Evolutionary conservation across 2,329 filamentous ascomycete genomes (phyloP).

Genomic region (Teratosphaeria pseudoeucalypti): DNA sequence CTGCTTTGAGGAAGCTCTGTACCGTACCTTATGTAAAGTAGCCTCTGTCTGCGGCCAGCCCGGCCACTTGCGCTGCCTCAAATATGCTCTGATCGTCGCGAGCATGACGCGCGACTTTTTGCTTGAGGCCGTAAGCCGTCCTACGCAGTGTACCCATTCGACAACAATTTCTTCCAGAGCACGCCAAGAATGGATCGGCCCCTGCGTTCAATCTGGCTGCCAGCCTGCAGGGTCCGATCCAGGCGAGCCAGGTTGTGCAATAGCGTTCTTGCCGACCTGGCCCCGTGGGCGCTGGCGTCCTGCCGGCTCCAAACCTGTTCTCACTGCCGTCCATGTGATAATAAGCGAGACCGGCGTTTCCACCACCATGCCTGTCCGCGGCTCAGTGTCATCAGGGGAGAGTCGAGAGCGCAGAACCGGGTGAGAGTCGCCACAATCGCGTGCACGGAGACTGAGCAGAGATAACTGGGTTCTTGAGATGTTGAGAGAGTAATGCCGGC

Average conservation of each 20-base stretch:
- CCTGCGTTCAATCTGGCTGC: neutral
- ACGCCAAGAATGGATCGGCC: neutral
- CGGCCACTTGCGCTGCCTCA: neutral
- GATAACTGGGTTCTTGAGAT: neutral
- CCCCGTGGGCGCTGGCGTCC: neutral
- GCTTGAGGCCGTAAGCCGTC: neutral
- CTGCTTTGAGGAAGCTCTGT: neutral
- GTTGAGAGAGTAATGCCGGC: neutral
- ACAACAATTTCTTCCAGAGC: neutral
- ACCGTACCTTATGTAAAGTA: too few species aligned
- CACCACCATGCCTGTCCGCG: neutral
- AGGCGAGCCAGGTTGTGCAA: too few species aligned
- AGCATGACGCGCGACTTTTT: neutral
- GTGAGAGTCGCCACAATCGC: neutral
- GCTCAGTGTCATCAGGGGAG: neutral
- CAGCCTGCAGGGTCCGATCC: neutral
- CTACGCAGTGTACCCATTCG: neutral
- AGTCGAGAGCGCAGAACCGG: neutral
- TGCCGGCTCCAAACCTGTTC: neutral
- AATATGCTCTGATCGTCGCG: neutral
- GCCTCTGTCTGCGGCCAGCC: neutral
- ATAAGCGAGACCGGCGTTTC: neutral
- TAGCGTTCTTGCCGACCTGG: neutral
- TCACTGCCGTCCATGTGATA: neutral
- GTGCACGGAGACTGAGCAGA: neutral